Evolutionary conservation across 192 early-diverging fungal species (phyloP).

Genomic region (Umbelopsis sp.): DNA sequence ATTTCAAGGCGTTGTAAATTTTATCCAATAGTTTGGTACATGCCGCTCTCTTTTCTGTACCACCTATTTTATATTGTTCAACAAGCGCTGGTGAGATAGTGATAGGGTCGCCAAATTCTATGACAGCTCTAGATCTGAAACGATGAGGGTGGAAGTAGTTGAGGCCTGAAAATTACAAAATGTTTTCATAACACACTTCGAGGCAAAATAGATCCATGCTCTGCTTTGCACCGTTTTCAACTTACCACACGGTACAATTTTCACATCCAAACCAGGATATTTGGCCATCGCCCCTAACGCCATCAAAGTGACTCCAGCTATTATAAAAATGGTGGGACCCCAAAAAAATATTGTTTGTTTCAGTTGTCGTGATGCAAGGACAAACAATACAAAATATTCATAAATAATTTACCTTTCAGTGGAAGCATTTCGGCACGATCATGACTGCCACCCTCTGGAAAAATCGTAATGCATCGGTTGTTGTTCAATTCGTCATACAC

Average conservation of each 20-base stretch:
- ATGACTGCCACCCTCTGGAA: constrained; percentile 98
- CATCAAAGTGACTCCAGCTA: constrained; percentile 81
- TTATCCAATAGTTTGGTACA: constrained; percentile 77
- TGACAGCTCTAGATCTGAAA: constrained; percentile 96
- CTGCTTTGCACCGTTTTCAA: too few species aligned
- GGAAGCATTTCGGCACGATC: constrained; percentile 96
- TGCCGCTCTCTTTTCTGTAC: constrained; percentile 80
- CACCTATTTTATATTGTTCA: constrained; percentile 82
- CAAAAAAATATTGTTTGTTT: background rate
- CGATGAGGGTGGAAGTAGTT: constrained; percentile 96
- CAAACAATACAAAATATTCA: constrained; percentile 6
- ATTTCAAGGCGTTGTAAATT: constrained; percentile 78
- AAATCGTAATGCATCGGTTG: constrained; percentile 88
- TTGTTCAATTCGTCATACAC: constrained; percentile 80
- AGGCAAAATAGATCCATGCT: too few species aligned
- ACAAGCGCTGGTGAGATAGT: constrained; percentile 77
- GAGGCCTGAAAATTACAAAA: constrained; percentile 47
- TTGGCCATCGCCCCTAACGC: constrained; percentile 87
- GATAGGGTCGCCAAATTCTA: constrained; percentile 95
- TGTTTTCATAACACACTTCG: too few species aligned
- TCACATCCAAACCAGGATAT: constrained; percentile 83
- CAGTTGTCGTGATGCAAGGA: background rate
- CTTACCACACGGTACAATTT: constrained; percentile 84
- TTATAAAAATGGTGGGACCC: background rate
- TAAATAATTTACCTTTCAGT: constrained; percentile 69